A percentile compares a stretch with the other conserved stretches of the same genome.
Conservation (phyloP, 2,329 filamentous ascomycete species). For the Pleurostoma richardsiae region DNA sequence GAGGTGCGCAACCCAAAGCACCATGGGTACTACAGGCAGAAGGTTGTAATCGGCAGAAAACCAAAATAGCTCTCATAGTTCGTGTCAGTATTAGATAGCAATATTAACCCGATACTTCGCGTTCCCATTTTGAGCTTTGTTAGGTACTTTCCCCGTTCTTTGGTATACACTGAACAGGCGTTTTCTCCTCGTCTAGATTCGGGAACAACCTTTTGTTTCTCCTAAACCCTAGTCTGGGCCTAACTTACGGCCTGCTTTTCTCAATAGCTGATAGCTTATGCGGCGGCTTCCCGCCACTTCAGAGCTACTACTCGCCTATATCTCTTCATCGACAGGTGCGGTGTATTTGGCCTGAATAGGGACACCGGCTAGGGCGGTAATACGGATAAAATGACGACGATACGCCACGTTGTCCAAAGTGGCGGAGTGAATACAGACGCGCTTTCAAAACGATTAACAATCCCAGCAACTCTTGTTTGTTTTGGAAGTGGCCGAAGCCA, state of each 20-base stretch:
- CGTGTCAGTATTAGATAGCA: too few species aligned
- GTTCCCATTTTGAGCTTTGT: too few species aligned
- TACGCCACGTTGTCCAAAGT: background rate
- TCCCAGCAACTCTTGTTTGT: background rate
- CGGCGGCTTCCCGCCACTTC: too few species aligned
- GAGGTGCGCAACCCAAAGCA: background rate
- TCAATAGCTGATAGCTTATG: too few species aligned
- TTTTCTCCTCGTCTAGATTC: too few species aligned
- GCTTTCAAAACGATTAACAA: background rate
- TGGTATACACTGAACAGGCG: too few species aligned
- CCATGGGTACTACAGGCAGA: background rate
- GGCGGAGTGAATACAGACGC: background rate
- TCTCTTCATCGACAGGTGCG: background rate
- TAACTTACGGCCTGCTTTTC: too few species aligned
- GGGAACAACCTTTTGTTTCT: too few species aligned
- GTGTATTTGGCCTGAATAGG: background rate
- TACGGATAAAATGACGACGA: background rate
- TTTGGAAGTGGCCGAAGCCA: too few species aligned
- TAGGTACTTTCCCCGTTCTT: too few species aligned
- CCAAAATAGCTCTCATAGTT: background rate
- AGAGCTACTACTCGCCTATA: background rate
- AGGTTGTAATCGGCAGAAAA: background rate
- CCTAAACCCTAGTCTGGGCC: too few species aligned
- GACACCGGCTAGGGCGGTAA: background rate
- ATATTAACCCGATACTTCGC: too few species aligned